phyloP scores from a whole-genome alignment of 2,329 filamentous ascomycete species.

The Colletotrichum tofieldiae region DNA sequence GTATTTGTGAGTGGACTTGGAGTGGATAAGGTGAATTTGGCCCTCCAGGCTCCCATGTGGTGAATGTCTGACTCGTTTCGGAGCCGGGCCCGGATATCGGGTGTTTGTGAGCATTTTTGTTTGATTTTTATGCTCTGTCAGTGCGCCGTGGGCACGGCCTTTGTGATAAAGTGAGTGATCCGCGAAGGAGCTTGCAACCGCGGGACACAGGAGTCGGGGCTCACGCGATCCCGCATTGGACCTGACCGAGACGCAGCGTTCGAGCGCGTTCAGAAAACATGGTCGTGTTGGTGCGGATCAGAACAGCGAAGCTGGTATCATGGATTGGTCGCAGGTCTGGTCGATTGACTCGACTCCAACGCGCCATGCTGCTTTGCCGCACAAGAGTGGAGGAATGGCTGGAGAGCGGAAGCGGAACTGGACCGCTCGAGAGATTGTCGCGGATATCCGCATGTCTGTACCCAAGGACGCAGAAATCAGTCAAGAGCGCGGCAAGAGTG shows the following conservation, averaged over 20 bases:
- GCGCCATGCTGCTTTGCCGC: not conserved
- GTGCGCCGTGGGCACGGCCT: conserved; percentile 24
- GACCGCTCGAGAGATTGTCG: conserved; percentile 13
- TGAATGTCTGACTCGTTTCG: conserved; percentile 10
- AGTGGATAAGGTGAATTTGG: conserved; percentile 14
- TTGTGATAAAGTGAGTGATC: conserved; percentile 24
- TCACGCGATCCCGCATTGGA: not conserved
- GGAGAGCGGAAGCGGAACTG: conserved; percentile 23
- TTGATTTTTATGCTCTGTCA: not conserved
- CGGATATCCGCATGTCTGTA: not conserved
- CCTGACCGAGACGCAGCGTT: not conserved
- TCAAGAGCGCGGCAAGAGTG: conserved; percentile 20
- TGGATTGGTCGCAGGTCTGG: not conserved
- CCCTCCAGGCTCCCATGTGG: conserved; percentile 11
- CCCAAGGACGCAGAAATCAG: not conserved
- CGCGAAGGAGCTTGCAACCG: conserved; percentile 8
- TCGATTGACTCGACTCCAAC: not conserved
- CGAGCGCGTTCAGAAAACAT: not conserved
- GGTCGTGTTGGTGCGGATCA: not conserved
- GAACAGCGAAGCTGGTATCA: not conserved
- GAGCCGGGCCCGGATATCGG: conserved; percentile 25
- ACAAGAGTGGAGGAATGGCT: not conserved
- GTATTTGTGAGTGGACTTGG: not conserved
- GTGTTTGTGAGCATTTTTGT: conserved; percentile 3
- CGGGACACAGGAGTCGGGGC: not conserved